Evolutionary conservation across 2,329 filamentous ascomycete genomes (phyloP).

Genomic region (Fusarium aywerte): DNA sequence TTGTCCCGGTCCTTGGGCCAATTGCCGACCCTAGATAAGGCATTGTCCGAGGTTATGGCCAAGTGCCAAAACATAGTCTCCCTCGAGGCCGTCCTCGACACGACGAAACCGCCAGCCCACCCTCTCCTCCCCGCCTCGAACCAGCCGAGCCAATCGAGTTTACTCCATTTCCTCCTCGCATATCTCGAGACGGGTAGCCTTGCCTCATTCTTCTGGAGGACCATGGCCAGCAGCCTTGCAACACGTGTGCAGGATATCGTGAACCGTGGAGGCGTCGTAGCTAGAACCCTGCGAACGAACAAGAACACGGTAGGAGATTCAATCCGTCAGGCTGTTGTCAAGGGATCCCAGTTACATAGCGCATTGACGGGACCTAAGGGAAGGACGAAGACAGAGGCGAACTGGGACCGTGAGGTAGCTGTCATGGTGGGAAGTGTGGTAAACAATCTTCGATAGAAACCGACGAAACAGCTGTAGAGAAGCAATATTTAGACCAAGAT

Average conservation of each 20-base stretch:
- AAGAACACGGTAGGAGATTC: constrained; percentile 78
- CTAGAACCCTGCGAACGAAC: constrained; percentile 81
- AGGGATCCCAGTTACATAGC: constrained; percentile 76
- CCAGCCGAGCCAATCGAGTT: constrained; percentile 56
- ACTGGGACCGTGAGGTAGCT: constrained; percentile 90
- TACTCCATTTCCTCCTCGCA: constrained; percentile 78
- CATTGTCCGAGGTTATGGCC: constrained; percentile 81
- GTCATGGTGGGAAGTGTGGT: constrained; percentile 93
- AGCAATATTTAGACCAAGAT: background rate
- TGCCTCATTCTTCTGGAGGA: constrained; percentile 93
- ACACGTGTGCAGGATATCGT: constrained; percentile 86
- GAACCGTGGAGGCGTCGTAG: constrained; percentile 82
- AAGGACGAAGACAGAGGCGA: constrained; percentile 59
- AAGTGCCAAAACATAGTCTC: constrained; percentile 93
- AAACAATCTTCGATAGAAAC: constrained; percentile 58
- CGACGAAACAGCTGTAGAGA: background rate
- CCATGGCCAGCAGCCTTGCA: constrained; percentile 80
- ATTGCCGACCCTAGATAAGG: constrained; percentile 83
- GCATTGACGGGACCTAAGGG: constrained; percentile 57
- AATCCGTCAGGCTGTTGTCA: constrained; percentile 83
- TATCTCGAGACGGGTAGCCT: constrained; percentile 89
- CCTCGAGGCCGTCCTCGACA: constrained; percentile 79
- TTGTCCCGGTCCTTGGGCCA: constrained; percentile 81
- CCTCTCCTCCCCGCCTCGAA: constrained; percentile 64
- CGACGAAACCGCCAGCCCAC: constrained; percentile 74